Base-by-base conservation (phyloP, 768 basidiomycete genomes). In the Tephrocybe sp. region DNA sequence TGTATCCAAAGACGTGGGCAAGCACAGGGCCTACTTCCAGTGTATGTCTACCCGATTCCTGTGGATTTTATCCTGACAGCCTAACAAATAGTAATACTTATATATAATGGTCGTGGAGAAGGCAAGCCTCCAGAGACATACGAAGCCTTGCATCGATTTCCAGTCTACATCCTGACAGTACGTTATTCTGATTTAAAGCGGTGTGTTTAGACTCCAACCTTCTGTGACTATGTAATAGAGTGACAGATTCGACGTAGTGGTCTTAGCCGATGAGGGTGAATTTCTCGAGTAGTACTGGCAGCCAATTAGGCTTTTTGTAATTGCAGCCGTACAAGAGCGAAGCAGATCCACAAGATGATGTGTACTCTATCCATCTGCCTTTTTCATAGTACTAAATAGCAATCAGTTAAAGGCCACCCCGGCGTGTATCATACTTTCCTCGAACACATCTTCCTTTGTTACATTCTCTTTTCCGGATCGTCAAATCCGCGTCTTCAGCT, bases 211-310 rank as follows among this genome's bases (percentile, higher is more conserved):
- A 39, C 10, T 25, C 21, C n/a, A n/a, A n/a, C 30, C n/a, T n/a
- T n/a, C 43, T 36, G 33, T 48, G 14, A 5, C 28, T n/a, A n/a
- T n/a, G n/a, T 55, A 98, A 94, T 99, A 93, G 73, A 92, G 90
- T 51, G 86, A 95, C 59, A 80, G 79, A 56, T 94, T 89, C 64
- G 88, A 97, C 65, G 88, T 86, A 9, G 94, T 98, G 15, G 79
- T 99, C 23, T 97, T 94, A 12, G 92, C 93, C 2, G 97, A 99
- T 59, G 90, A 97, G 67, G 84, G 82, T 10, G 97, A 97, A 0
- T 97, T 98, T 62, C 71, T 99, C 25, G 97, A n/a, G n/a, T n/a
- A 99, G 68, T 97, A 95, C 66, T 99, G 97, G 97, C 83, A 85
- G 62, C 95, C 96, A 0, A 68, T 66, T 8, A 94, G 98, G 64